Evolutionary conservation across 2,329 filamentous ascomycete species (phyloP), one percentile per base, ranked within the genome.

Genomic region (Exophiala sp.): DNA sequence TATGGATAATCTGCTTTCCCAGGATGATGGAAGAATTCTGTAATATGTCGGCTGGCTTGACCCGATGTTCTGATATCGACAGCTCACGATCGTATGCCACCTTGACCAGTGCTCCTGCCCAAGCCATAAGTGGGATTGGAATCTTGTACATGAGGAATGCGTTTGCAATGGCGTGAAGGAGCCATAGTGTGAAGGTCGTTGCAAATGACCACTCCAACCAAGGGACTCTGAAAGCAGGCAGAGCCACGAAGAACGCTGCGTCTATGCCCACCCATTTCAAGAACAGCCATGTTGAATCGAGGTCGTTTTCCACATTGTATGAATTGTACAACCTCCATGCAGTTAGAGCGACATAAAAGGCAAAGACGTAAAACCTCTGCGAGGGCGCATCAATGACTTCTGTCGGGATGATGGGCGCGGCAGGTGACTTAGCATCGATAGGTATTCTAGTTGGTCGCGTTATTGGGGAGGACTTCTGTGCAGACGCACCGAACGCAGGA

Each of bases 1-100:
- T 96, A 68, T 99, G 94, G 71, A 99, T 92, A 64, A 96, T 95
- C 74, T 97, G 91, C 70, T 91, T 94, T 66, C 94, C 94, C 73
- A 96, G 81, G 60, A 99, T 97, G 66, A 97, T 80, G 18, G 91
- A 96, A 32, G 89, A 83, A 69, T 97, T 96, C 69, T 96, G 89
- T 57, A 96, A 77, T 60, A 99, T 91, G 58, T 82, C 86, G 24
- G 87, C 88, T 12, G 91, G 84, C 68, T 95, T 95, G 68, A 99
- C 92, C 66, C 86, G 89, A 62, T 88, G 85, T 70, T 96, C 95
- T n/a, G 89, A 94, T 62, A 99, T 87, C 47, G 92, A 90, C 57
- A 96, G 75, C 72, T 99, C 94, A 65, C 89, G 87, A 69, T 97
- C 91, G 74, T 94, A 97, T 47, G 96, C 80, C 59, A 95, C 77